Evolutionary conservation across 2,329 filamentous ascomycete genomes (phyloP), one percentile per base, ranked within the genome.

Genomic region (Pyricularia pennisetigena): DNA sequence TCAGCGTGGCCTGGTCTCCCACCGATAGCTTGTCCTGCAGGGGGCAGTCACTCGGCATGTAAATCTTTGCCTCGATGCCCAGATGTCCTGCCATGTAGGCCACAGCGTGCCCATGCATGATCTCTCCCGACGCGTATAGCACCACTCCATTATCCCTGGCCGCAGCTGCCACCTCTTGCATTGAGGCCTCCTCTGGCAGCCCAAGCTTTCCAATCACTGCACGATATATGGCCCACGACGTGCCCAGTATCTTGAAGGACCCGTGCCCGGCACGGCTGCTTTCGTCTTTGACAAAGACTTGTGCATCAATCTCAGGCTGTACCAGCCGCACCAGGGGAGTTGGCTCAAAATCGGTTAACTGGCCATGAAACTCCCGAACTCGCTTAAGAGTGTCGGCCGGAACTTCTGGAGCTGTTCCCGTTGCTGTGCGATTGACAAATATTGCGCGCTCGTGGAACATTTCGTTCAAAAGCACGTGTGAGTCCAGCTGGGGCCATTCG

Each of bases 181-280:
- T 73, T 3, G 78, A 74, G 0, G 81, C 74, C 0, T 79, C 78
- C 0, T 79, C 70, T 0, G 81, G 75, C 0, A 87, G 76, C 1
- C 74, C 75, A 0, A 88, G 76, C 8, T 78, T 75, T 1, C 78
- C 73, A 0, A 79, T 74, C 7, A 92, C 73, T 16, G 88, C 85
- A 7, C 85, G 83, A 72, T 86, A 89, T 3, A 85, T 82, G 0
- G 86, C 90, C 90, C 90, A 94, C 0, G 89, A 91, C 0, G 91
- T 91, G 24, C 91, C 92, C 0, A 94, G 83, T 63, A 94, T 91
- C 76, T 95, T 95, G 81, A 94, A 94, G 0, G 90, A 85, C 0
- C 90, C 89, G 1, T 94, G 81, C 0, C 88, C 88, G 54, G 92
- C 86, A 5, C 91, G 84, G 67, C 78, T 80, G 30, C 85, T 87